Percentiles rank a stretch among this genome's conserved stretches.
These are phyloP conservation scores for Rhodamnia argentea DNA, from an alignment of 345 rosid species.

Conservation along the genomic window DNA sequence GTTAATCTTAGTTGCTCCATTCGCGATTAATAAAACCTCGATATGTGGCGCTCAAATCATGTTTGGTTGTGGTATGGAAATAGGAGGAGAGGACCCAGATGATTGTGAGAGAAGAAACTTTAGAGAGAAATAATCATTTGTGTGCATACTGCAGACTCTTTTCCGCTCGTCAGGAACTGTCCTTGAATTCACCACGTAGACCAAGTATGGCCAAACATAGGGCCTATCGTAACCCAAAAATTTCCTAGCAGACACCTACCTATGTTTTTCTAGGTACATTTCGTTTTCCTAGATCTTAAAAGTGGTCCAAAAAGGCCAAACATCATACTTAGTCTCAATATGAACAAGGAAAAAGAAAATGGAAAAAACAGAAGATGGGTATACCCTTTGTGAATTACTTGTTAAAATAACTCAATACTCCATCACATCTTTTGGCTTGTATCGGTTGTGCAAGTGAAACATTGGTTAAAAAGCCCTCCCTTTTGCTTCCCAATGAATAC, in stretches of 20 bases:
- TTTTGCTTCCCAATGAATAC: neutral
- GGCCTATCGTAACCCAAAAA: neutral
- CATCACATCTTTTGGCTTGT: neutral
- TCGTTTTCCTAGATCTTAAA: neutral
- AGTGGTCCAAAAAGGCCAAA: neutral
- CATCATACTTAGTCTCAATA: neutral
- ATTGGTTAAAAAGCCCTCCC: neutral
- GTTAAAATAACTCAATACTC: neutral
- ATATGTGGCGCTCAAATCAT: neutral
- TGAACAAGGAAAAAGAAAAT: neutral
- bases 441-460: neutral
- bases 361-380: neutral
- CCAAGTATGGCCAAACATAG: neutral
- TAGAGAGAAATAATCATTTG: neutral
- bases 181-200: neutral
- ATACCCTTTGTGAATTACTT: neutral
- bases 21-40: neutral
- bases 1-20: neutral
- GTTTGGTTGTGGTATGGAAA: neutral
- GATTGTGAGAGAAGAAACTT: neutral
- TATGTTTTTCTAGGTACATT: neutral
- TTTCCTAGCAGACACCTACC: neutral
- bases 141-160: neutral
- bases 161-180: neutral
- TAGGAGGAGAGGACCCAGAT: neutral